Base-by-base conservation (phyloP, 306 rosid genomes). In the Arachis hypogaea region DNA sequence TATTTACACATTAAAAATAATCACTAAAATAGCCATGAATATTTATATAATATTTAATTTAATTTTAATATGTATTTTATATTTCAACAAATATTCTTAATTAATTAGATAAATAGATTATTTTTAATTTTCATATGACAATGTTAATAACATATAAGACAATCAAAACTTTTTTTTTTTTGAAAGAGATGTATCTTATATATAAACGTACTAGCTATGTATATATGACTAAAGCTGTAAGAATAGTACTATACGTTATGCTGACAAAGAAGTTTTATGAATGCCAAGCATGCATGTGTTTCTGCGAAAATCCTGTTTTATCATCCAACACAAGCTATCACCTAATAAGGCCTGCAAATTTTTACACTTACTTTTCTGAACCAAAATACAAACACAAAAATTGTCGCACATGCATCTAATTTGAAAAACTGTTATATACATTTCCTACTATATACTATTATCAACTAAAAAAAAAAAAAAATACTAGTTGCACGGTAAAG, bases 261-360 rank as follows among this genome's bases (percentile, higher is more conserved):
- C 77, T 67, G 61, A 63, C 66, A 43, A 67, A 56, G 36, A 67
- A 51, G 4, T 66, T 78, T 45, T 56, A 67, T 72, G 72, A 77
- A 72, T 77, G 68, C 47, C 64, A 61, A 66, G 51, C 72, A 66
- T 36, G 43, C 38, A 33, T 33, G 38, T 60, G 33, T 40, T 43
- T 18, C 58, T 64, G 58, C 58, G 0, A 63, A 63, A 44, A 22
- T 50, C 59, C 45, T 22, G 50, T 63, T 69, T 45, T 46, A 30
- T 36, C 46, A 30, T 22, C 28, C 28, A 22, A 33, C 38, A 33
- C 38, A 33, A 33, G 38, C 38, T 33, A 2, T 2, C 4, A 70
- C 14, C 63, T 38, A 59, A 16, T 4, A 58, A 71, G 67, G 33
- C 77, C 62, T 30, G 54, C 22, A 3, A 16, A 11, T 51, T 56